phyloP scores from a whole-genome alignment of 2,329 filamentous ascomycete species.

The Scortechinia acanthostroma region DNA sequence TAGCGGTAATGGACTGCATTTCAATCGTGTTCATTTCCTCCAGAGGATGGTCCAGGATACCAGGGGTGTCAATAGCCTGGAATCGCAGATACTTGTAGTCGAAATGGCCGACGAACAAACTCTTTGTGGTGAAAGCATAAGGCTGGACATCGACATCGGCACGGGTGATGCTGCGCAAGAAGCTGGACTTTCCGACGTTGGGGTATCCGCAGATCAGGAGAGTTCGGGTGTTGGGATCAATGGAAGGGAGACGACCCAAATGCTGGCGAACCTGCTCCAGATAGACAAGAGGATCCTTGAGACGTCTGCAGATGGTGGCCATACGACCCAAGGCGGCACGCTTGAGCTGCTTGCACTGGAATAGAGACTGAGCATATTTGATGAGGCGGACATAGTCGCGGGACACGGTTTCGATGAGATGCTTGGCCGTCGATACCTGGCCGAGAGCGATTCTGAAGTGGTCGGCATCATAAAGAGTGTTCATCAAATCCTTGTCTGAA shows the following conservation, averaged over 20 bases:
- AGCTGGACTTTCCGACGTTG: constrained; percentile 95
- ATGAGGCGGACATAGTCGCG: constrained; percentile 92
- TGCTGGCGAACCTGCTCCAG: constrained; percentile 96
- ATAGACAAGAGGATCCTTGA: constrained; percentile 92
- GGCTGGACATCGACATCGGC: constrained; percentile 96
- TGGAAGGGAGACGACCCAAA: constrained; percentile 91
- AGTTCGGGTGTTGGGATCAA: constrained; percentile 94
- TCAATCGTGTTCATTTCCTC: constrained; percentile 99
- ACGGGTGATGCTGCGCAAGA: constrained; percentile 82
- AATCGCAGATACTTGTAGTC: constrained; percentile 81
- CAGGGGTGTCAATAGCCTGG: constrained; percentile 90
- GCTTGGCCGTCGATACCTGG: constrained; percentile 90
- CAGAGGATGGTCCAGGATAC: constrained; percentile 91
- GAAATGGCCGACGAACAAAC: constrained; percentile 93
- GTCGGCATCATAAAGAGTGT: constrained; percentile 97
- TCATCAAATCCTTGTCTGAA: constrained; percentile 69
- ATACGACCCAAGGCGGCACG: constrained; percentile 91
- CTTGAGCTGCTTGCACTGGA: constrained; percentile 99
- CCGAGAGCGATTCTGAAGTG: constrained; percentile 95
- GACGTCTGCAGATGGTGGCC: constrained; percentile 89
- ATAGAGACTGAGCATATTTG: constrained; percentile 93
- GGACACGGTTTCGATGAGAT: constrained; percentile 90
- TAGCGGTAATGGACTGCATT: constrained; percentile 97
- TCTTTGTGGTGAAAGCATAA: constrained; percentile 98
- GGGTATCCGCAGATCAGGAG: constrained; percentile 95